Evolutionary conservation across 2,329 filamentous ascomycete species (phyloP).

Genomic region (Microdochium bolleyi): DNA sequence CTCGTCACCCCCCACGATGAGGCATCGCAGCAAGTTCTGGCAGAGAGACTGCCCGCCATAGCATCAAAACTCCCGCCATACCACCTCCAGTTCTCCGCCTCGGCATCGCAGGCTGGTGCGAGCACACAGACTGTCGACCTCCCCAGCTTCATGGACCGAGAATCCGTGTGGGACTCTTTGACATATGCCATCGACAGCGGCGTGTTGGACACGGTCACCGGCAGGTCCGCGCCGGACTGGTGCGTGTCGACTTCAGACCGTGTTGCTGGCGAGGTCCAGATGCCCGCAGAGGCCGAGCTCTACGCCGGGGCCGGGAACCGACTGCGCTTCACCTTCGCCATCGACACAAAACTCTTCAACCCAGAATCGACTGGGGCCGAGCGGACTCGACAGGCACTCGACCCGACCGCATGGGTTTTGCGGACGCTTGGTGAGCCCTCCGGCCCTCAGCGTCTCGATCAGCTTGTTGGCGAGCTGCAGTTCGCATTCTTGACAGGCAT

Average conservation of each 20-base stretch:
- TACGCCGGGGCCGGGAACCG: conserved; percentile 18
- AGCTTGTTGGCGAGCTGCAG: conserved; percentile 52
- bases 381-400: conserved; percentile 20
- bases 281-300: conserved; percentile 30
- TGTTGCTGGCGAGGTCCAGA: conserved; percentile 31
- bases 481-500: conserved; percentile 50
- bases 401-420: conserved; percentile 37
- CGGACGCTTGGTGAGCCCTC: conserved; percentile 23
- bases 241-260: conserved; percentile 45
- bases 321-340: conserved; percentile 19
- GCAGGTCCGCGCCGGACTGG: conserved; percentile 33
- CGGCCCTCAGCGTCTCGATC: conserved; percentile 14
- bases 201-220: conserved; percentile 39
- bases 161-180: conserved; percentile 41
- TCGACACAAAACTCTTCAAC: conserved; percentile 17
- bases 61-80: conserved; percentile 37
- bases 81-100: conserved; percentile 20
- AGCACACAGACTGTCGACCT: conserved; percentile 7
- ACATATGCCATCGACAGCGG: conserved; percentile 36
- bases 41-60: conserved; percentile 27
- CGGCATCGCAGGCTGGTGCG: conserved; percentile 6
- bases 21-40: conserved; percentile 36
- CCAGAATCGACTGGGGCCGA: conserved; percentile 14
- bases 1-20: conserved; percentile 36
- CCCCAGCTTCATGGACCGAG: not conserved